phyloP scores from a whole-genome alignment of 768 basidiomycete genomes.

The Flagelloscypha sp. region DNA sequence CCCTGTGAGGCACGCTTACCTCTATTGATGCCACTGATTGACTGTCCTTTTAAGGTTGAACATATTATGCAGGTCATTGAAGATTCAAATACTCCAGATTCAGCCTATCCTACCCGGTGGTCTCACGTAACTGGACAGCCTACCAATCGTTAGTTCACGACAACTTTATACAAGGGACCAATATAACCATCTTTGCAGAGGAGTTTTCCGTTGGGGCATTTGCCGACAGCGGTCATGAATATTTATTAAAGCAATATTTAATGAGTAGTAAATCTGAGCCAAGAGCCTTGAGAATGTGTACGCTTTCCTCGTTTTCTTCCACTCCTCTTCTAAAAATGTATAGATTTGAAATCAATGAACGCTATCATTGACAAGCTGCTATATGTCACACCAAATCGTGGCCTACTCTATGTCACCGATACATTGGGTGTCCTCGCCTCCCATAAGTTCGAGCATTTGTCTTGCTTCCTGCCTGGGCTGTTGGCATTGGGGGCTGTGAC shows the following conservation, averaged over 20 bases:
- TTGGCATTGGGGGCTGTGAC: slow-evolving; percentile 54
- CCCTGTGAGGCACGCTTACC: slow-evolving; percentile 13
- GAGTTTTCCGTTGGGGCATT: slow-evolving; percentile 47
- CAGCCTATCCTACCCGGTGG: slow-evolving; percentile 17
- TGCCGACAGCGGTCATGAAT: slow-evolving; percentile 62
- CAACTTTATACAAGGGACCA: slow-evolving; percentile 22
- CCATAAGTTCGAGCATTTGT: slow-evolving; percentile 54
- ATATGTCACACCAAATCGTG: slow-evolving; percentile 46
- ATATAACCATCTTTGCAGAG: slow-evolving; percentile 19
- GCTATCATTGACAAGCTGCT: slow-evolving; percentile 51
- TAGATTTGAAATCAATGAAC: slow-evolving; percentile 43
- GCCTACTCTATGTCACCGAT: slow-evolving; percentile 60
- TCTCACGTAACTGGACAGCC: background rate
- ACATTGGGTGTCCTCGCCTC: slow-evolving; percentile 22
- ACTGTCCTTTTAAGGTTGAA: slow-evolving; percentile 20
- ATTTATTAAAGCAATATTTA: slow-evolving; percentile 58
- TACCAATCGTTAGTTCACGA: slow-evolving; percentile 27
- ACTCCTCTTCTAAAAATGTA: background rate
- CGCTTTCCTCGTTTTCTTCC: slow-evolving; percentile 11
- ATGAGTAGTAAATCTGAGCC: slow-evolving; percentile 38
- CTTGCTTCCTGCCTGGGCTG: slow-evolving; percentile 62
- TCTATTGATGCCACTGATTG: background rate
- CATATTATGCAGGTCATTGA: slow-evolving; percentile 22
- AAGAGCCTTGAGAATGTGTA: slow-evolving; percentile 45
- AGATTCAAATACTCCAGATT: slow-evolving; percentile 4